Conservation (phyloP, 2,329 filamentous ascomycete genomes). For the Pseudopyricularia javanii region DNA sequence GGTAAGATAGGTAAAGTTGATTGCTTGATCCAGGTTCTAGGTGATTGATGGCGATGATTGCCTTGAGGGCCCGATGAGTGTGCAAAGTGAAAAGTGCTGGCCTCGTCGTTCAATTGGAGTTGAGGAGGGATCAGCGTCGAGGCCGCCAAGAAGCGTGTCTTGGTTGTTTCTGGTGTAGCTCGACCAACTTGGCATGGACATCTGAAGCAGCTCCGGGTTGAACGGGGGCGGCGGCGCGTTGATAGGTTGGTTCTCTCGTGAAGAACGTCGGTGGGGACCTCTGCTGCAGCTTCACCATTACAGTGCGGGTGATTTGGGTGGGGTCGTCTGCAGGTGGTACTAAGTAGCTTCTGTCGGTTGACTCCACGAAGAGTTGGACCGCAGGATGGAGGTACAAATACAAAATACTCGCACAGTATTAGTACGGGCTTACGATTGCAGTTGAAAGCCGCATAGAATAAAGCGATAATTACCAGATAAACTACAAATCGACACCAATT, state of each 20-base stretch:
- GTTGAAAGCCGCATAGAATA: too few relatives aligned
- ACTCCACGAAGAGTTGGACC: too few relatives aligned
- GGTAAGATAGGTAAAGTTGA: too few relatives aligned
- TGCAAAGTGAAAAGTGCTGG: too few relatives aligned
- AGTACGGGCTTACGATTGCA: too few relatives aligned
- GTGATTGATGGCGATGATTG: background rate
- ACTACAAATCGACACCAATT: too few relatives aligned
- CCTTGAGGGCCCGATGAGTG: background rate
- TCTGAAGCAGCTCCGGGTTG: background rate
- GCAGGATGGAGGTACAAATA: too few relatives aligned
- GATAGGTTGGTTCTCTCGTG: background rate
- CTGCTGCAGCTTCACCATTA: background rate
- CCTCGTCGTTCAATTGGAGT: background rate
- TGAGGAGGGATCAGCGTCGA: background rate
- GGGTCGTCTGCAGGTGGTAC: background rate
- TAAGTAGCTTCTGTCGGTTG: too few relatives aligned
- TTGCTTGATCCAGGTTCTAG: too few relatives aligned
- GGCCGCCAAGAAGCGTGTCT: background rate
- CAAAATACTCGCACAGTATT: too few relatives aligned
- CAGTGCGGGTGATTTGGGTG: background rate
- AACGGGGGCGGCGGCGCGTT: background rate
- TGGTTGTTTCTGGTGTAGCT: background rate
- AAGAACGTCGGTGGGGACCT: background rate
- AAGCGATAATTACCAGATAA: too few relatives aligned
- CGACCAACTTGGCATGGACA: background rate